Evolutionary conservation across 306 rosid genomes (phyloP), one percentile per base, ranked within the genome.

Genomic region (Trichosanthes truncata): DNA sequence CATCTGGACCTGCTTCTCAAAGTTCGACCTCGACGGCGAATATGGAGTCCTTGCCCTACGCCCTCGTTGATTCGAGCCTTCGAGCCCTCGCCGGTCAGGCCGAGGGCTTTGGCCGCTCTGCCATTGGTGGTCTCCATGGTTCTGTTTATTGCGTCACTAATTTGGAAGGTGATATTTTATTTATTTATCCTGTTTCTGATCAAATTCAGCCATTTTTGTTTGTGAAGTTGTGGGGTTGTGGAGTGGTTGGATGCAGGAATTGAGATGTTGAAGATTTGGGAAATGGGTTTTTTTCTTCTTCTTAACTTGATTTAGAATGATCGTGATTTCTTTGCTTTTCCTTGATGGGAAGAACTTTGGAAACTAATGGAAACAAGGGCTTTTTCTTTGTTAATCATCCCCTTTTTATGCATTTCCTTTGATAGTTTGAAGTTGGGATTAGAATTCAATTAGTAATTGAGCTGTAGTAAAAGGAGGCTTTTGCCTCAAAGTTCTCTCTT

Each of bases 81-180:
- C 97, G 97, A 5, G 86, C 92, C 76, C 91, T 95, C 49, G 92
- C 99, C 26, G 84, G 76, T 43, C 92, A 89, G 43, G 99, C 99
- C 5, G 90, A 95, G 81, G 99, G 99, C 23, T 95, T 91, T 52
- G 99, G 97, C 38, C 96, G 91, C 76, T 82, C 26, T 62, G 93
- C 98, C 3, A 80, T 93, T 77, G 99, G 98, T 66, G 99, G 99
- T 18, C 91, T 95, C 75, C 92, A 90, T 56, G 99, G 97, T 38
- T 83, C 89, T 38, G 80, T 93, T 78, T 81, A 88, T 82, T 89
- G 53, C 41, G 98, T 95, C 48, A 95, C 92, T 3, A 86, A 91
- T 66, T 85, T 92, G 23, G 90, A 90, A 78, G 99, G 99, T 95
- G 72, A 31, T 13, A 8, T 56, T 48, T 21, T 18, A 57, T 41